These are phyloP conservation scores for Neurospora cerealis DNA, from an alignment of 495 filamentous ascomycete species.

Conservation along the genomic window DNA sequence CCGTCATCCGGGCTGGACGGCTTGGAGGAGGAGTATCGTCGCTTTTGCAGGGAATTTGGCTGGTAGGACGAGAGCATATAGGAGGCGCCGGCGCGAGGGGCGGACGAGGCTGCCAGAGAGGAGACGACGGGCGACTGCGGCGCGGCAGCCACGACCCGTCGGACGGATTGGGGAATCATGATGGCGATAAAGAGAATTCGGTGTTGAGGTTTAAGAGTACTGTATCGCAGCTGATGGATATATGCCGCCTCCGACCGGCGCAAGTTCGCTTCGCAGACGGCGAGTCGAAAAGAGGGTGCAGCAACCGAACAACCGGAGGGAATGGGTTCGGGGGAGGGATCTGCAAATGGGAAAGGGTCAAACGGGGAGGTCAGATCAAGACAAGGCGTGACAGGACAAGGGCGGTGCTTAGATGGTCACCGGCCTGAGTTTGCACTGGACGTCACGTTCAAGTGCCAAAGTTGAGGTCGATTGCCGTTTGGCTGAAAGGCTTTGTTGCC, in stretches of 20 bases:
- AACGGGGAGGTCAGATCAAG: not conserved
- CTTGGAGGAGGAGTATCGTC: slow-evolving; percentile 48
- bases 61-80: slow-evolving; percentile 27
- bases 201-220: slow-evolving; percentile 1
- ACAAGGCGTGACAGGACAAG: not conserved
- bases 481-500: slow-evolving; percentile 20
- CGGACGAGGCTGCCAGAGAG: slow-evolving; percentile 21
- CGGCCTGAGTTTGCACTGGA: slow-evolving; percentile 9
- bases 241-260: slow-evolving; percentile 3
- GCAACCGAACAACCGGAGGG: slow-evolving; percentile 4
- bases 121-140: slow-evolving; percentile 32
- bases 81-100: slow-evolving; percentile 24
- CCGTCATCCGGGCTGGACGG: slow-evolving; percentile 45
- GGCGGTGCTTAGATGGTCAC: slow-evolving; percentile 4
- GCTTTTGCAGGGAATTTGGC: slow-evolving; percentile 28
- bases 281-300: not conserved
- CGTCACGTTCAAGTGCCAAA: slow-evolving; percentile 7
- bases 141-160: slow-evolving; percentile 35
- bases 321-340: slow-evolving; percentile 4
- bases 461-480: slow-evolving; percentile 6
- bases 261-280: not conserved
- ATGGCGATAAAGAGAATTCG: slow-evolving; percentile 9
- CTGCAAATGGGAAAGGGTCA: not conserved
- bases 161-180: slow-evolving; percentile 44
- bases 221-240: slow-evolving; percentile 7